Evolutionary conservation across 805 yeast species (phyloP), one percentile per base, ranked within the genome.

Genomic region (Vanderwaltozyma verrucispora): DNA sequence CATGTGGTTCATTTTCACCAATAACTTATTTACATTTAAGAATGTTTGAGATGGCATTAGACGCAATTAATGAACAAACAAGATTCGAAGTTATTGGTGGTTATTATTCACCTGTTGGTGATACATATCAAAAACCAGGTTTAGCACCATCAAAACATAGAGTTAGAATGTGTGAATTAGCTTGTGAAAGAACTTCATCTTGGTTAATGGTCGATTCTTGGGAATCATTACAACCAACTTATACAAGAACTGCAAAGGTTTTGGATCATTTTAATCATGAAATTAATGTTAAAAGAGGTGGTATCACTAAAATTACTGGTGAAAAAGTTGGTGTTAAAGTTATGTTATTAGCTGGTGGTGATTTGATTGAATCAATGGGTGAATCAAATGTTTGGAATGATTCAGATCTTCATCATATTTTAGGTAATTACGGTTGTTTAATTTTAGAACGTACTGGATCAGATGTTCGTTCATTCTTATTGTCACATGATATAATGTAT

Each of bases 181-280:
- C 96, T 0, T 88, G 98, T 61, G 98, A 92, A 56, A 71, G 98
- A 52, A 92, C 98, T 0, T 78, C 92, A 4, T 78, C 89, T 20
- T 92, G 98, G 98, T 69, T 92, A 28, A 92, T 92, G 98, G 98
- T 92, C 21, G 98, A 92, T 59, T 96, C 97, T 1, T 92, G 98
- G 98, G 98, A 92, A 64, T 80, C 94, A 3, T 67, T 92, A 42
- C 98, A 92, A 61, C 83, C 84, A 1, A 71, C 77, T 32, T 92
- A 92, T 59, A 86, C 95, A 20, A 72, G 98, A 48, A 92, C 98
- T 0, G 96, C 97, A 2, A 72, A 86, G 38, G 98, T 92, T 5
- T 69, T 92, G 54, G 98, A 92, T 58, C 98, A 92, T 60, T 92
- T 92, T 63, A 89, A 92, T 60, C 85, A 88, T 53, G 98, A 92